Base-by-base conservation (phyloP, 2,329 filamentous ascomycete genomes). In the Geoglossum cookeanum region DNA sequence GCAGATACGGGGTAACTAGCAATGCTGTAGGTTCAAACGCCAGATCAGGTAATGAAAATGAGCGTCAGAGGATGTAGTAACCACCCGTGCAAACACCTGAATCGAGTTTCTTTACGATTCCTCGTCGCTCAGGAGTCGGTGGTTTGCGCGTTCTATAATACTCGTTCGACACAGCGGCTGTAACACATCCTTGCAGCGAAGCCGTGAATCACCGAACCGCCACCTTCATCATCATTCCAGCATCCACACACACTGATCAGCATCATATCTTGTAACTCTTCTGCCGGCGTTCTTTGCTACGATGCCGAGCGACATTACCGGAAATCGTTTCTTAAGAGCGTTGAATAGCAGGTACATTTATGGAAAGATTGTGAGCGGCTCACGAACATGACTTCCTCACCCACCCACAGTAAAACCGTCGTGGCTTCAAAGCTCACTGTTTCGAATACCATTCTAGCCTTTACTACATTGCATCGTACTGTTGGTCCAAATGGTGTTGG, bases 381-480 rank as follows among this genome's bases (percentile, higher is more conserved):
- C n/a, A 11, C 13, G 27, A 30, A 22, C 22, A 2, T 47, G 15
- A 17, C 6, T 3, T 33, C 29, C 17, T 22, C 17, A 17, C n/a
- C 49, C 29, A 52, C 15, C 3, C 33, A 55, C 55, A 3, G 32
- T 27, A 42, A 15, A 29, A 4, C 45, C 27, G 22, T 11, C 33
- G 30, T 30, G 44, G 17, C 22, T 15, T 30, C 17, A 6, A 17
- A n/a, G 35, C 29, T 39, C 6, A 30, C 15, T 52, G 5, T 22
- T 22, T 53, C 15, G 17, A 37, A 33, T 37, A 59, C 5, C 13
- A 54, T 13, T 63, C 62, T 69, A 97, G 92, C 91, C 92, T 65
- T 75, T 97, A 57, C 75, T 97, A 58, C 89, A 97, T 74, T 76
- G 82, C 59, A 75, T 94, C 65, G 79, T 96, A 61, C 85, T 95